Evolutionary conservation across 345 rosid species (phyloP).

Genomic region (Syzygium aqueum): DNA sequence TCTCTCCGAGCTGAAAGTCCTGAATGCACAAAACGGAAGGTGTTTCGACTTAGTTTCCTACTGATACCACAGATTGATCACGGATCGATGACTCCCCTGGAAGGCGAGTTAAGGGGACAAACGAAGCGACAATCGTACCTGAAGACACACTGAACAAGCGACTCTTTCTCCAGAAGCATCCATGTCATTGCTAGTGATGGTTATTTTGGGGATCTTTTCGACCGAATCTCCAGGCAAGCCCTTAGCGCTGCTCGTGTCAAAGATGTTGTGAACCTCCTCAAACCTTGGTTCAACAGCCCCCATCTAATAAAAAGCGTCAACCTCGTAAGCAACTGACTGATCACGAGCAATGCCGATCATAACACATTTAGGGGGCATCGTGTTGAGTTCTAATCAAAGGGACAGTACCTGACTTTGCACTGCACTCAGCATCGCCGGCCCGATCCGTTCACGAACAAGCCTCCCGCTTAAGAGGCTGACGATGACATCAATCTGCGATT

Average conservation of each 20-base stretch:
- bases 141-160: constrained; percentile 94
- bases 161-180: constrained; percentile 79
- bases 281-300: constrained; percentile 77
- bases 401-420: constrained; percentile 93
- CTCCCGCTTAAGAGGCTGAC: constrained; percentile 97
- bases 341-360: not conserved
- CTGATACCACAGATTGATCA: not conserved
- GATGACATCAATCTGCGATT: constrained; percentile 85
- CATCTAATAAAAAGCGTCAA: constrained; percentile 39
- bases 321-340: not conserved
- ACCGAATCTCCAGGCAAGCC: constrained; percentile 78
- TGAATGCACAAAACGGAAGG: constrained; percentile 14
- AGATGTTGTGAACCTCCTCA: constrained; percentile 75
- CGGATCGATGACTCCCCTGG: not conserved
- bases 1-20: constrained; percentile 95
- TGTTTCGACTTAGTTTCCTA: not conserved
- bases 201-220: constrained; percentile 75
- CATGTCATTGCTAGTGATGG: constrained; percentile 48
- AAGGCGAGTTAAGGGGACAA: not conserved
- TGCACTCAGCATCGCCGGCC: constrained; percentile 99
- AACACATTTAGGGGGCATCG: not conserved
- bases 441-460: constrained; percentile 92
- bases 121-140: constrained; percentile 33
- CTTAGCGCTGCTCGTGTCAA: constrained; percentile 69
- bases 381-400: not conserved